phyloP scores from a whole-genome alignment of 2,329 filamentous ascomycete genomes.

The Keithomyces neogunnii region DNA sequence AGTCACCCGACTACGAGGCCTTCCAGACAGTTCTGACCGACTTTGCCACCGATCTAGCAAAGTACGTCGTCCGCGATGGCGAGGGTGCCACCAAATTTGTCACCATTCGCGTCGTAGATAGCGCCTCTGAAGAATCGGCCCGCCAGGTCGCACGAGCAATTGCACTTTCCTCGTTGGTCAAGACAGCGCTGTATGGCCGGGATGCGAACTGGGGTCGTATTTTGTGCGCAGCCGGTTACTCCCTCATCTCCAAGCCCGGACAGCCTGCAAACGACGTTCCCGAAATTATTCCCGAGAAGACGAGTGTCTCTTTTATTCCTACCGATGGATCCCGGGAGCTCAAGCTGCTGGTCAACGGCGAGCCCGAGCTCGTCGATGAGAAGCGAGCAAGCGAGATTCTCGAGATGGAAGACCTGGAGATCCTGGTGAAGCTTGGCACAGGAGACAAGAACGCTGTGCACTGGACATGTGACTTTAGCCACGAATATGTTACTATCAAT shows the following conservation, averaged over 20 bases:
- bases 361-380: constrained; percentile 75
- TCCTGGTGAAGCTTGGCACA: constrained; percentile 64
- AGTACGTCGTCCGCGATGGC: constrained; percentile 90
- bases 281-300: constrained; percentile 59
- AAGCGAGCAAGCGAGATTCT: constrained; percentile 68
- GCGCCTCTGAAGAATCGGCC: constrained; percentile 60
- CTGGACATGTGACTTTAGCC: constrained; percentile 83
- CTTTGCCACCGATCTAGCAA: constrained; percentile 77
- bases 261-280: constrained; percentile 49
- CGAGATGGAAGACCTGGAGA: constrained; percentile 70
- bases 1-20: constrained; percentile 55
- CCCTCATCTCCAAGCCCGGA: constrained; percentile 51
- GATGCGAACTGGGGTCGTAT: constrained; percentile 99
- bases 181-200: constrained; percentile 93
- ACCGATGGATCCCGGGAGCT: constrained; percentile 69
- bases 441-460: constrained; percentile 61
- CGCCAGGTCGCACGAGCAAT: constrained; percentile 79
- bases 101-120: constrained; percentile 75
- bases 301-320: constrained; percentile 71
- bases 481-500: constrained; percentile 68
- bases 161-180: constrained; percentile 85
- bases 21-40: constrained; percentile 64
- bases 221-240: constrained; percentile 86
- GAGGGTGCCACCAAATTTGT: constrained; percentile 98
- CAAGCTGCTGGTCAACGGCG: constrained; percentile 68